Base-by-base conservation (phyloP, 2,329 filamentous ascomycete species). In the Gremmenia infestans region DNA sequence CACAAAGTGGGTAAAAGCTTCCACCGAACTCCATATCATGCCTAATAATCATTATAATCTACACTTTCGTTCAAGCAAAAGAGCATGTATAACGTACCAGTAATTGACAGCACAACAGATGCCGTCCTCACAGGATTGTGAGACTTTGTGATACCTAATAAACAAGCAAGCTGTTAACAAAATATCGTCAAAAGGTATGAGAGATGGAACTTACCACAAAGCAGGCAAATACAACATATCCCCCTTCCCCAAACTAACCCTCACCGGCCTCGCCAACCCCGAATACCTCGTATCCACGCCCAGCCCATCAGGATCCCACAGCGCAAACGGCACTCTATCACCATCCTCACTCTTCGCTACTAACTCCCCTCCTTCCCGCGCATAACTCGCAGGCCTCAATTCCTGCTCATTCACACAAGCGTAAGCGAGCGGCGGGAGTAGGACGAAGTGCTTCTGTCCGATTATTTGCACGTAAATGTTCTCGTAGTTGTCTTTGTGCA, bases 401-500 rank as follows among this genome's bases (percentile, higher is more conserved):
- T 67, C 63, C 61, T 73, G 73, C 73, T 93, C 89, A 56, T 83
- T 82, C 45, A 91, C 83, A 59, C 85, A 88, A 0, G 86, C 77
- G 62, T 85, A 81, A 59, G 83, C 88, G 1, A 87, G 70, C 0
- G 89, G 85, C n/a, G 89, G 86, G 1, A 94, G 72, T 1, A 94
- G 75, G 0, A 85, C 79, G 63, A 94, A 94, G 63, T 88, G 83
- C 69, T 94, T 94, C 54, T 74, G 73, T 0, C 89, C 90, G 0
- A 83, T 70, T 14, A 93, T 71, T 66, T 93, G 89, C 1, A 90
- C 86, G 69, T 92, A 94, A 0, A 94, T 79, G 68, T 94, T 94
- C 70, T 94, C 89, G 70, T 92, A 93, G 65, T 88, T 88, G 72
- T 94, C 90, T 66, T 87, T 88, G 73, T 94, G 90, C 53, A 92